Evolutionary conservation across 805 yeast genomes (phyloP).

Genomic region (Saturnispora saitoi): DNA sequence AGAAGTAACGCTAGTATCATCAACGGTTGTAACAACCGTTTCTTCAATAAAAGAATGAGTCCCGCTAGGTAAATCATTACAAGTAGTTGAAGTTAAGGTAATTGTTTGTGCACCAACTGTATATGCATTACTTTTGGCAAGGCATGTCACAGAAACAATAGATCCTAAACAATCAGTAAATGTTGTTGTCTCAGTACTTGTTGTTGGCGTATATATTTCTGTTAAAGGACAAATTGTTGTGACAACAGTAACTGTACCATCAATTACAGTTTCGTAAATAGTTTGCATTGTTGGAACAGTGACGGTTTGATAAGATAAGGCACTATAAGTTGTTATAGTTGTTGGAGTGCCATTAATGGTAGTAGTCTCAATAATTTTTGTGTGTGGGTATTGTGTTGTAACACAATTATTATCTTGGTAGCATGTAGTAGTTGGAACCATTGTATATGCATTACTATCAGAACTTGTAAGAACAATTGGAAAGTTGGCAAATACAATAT

Average conservation of each 20-base stretch:
- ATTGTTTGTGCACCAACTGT: slow-evolving; percentile 7
- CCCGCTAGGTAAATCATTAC: neutral
- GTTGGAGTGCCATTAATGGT: slow-evolving; percentile 1
- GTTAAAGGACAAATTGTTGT: slow-evolving; percentile 18
- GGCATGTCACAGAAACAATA: neutral
- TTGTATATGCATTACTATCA: slow-evolving; percentile 4
- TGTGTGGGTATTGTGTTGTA: slow-evolving; percentile 9
- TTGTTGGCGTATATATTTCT: slow-evolving; percentile 4
- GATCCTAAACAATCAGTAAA: slow-evolving; percentile 4
- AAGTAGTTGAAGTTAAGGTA: slow-evolving; percentile 1
- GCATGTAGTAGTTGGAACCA: slow-evolving; percentile 8
- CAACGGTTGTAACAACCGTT: neutral
- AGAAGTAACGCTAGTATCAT: slow-evolving; percentile 1
- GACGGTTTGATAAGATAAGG: neutral
- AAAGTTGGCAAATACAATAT: slow-evolving; percentile 2
- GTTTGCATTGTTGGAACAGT: slow-evolving; percentile 9
- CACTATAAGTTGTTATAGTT: slow-evolving; percentile 4
- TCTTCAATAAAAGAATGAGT: neutral
- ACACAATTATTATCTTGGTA: slow-evolving; percentile 10
- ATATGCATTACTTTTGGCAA: neutral
- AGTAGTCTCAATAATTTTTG: neutral
- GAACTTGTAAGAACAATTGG: slow-evolving; percentile 7
- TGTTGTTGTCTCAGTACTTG: slow-evolving; percentile 4
- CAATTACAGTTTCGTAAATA: slow-evolving; percentile 11
- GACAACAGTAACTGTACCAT: slow-evolving; percentile 13